Percentiles rank a stretch among this genome's conserved stretches.
These are phyloP conservation scores for Psilocybe tampanensis DNA, from an alignment of 768 basidiomycete genomes.

Conservation along the genomic window DNA sequence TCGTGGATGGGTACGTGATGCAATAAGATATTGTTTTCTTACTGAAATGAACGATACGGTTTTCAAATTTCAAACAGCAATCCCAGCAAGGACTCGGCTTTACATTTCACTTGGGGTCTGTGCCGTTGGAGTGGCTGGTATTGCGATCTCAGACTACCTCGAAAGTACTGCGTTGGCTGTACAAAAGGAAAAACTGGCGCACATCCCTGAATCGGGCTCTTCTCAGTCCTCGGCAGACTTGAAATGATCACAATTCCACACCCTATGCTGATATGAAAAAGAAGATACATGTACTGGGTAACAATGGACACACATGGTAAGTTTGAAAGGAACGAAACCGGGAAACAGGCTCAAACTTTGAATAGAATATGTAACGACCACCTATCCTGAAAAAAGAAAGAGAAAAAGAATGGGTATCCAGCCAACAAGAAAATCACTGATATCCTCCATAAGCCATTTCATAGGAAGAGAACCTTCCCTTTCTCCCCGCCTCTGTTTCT, in stretches of 20 bases:
- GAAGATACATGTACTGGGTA: not conserved
- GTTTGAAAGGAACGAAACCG: not conserved
- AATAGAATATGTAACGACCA: not conserved
- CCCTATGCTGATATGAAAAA: not conserved
- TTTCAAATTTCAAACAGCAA: conserved; percentile 33
- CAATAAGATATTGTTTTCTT: not conserved
- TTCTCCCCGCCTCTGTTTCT: not conserved
- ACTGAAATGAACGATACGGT: conserved; percentile 10
- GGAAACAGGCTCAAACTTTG: not conserved
- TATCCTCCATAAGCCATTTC: conserved; percentile 15
- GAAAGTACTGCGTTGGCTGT: conserved; percentile 41
- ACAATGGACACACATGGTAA: not conserved
- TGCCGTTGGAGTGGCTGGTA: conserved; percentile 46
- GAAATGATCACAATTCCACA: not conserved
- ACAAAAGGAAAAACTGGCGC: conserved; percentile 1
- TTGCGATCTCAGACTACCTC: conserved; percentile 52
- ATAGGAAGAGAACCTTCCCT: conserved; percentile 11
- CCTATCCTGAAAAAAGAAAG: not conserved
- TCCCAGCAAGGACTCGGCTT: conserved; percentile 56
- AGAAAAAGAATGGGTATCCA: not conserved
- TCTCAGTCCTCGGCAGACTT: not conserved
- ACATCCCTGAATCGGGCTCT: not conserved
- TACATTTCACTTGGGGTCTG: conserved; percentile 51
- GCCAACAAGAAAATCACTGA: not conserved
- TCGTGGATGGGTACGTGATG: conserved; percentile 37